phyloP scores from a whole-genome alignment of 148 eudicot species.

The Nepenthes gracilis region DNA sequence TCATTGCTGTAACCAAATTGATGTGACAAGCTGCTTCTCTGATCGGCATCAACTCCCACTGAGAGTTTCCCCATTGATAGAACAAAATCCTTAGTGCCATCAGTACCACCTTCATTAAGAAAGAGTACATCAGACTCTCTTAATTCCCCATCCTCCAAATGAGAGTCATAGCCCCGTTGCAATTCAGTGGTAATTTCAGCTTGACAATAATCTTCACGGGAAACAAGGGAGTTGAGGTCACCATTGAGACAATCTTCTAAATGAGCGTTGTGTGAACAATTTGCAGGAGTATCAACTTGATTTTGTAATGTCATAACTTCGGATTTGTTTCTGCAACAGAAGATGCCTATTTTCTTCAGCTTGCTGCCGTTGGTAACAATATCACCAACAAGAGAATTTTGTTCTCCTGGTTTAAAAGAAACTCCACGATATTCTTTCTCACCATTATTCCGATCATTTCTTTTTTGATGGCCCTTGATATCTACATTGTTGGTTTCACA shows the following conservation, averaged over 20 bases:
- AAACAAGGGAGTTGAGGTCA: constrained; percentile 15
- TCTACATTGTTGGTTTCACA: background rate
- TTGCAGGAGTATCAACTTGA: constrained; percentile 1
- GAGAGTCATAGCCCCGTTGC: constrained; percentile 52
- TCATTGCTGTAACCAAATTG: background rate
- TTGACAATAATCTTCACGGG: constrained; percentile 17
- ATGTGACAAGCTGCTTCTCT: background rate
- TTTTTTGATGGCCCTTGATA: background rate
- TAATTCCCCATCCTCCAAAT: constrained; percentile 71
- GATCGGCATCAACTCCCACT: constrained; percentile 15
- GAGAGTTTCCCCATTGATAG: constrained; percentile 17
- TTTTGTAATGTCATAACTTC: background rate
- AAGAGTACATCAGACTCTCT: constrained; percentile 26
- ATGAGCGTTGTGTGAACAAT: constrained; percentile 9
- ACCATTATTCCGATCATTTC: background rate
- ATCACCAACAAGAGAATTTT: background rate
- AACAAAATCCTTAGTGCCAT: constrained; percentile 19
- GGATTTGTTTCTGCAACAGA: background rate
- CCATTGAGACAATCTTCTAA: constrained; percentile 12
- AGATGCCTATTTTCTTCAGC: background rate
- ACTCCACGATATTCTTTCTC: background rate
- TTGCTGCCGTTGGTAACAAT: background rate
- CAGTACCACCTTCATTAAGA: constrained; percentile 28
- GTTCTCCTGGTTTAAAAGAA: background rate
- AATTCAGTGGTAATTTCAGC: constrained; percentile 7